Evolutionary conservation across 768 basidiomycete species (phyloP).

Genomic region (Kwoniella sp.): DNA sequence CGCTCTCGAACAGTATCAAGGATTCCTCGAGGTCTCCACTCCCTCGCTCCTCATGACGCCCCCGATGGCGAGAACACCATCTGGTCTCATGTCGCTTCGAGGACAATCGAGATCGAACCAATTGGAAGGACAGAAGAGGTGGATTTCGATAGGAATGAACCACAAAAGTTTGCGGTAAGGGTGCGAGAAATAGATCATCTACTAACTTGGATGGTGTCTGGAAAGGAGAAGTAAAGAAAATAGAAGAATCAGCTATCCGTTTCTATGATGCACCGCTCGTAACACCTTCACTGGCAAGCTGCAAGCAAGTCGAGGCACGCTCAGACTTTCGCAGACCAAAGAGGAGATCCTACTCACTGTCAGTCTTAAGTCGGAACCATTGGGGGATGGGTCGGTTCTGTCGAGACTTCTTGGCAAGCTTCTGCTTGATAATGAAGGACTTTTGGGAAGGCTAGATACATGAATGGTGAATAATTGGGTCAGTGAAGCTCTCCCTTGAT

Average conservation of each 20-base stretch:
- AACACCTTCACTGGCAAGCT: background rate
- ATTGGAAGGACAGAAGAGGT: background rate
- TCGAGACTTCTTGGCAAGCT: slow-evolving; percentile 89
- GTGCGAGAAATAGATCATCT: background rate
- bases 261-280: background rate
- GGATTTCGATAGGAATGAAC: background rate
- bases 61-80: too few species aligned
- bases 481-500: background rate
- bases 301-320: too few species aligned
- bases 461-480: background rate
- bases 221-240: background rate
- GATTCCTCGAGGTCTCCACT: too few species aligned
- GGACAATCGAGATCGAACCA: slow-evolving; percentile 66
- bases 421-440: slow-evolving; percentile 94
- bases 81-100: too few species aligned
- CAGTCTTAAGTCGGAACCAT: slow-evolving; percentile 95
- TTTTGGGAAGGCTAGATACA: slow-evolving; percentile 90
- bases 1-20: too few species aligned
- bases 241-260: slow-evolving; percentile 1
- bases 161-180: too few species aligned
- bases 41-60: too few species aligned
- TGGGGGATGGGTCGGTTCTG: slow-evolving; percentile 99
- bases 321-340: too few species aligned
- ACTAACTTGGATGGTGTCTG: slow-evolving; percentile 46
- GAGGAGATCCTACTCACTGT: slow-evolving; percentile 71